These are phyloP conservation scores for Camellia japonica DNA, from an alignment of 148 eudicot species.

Conservation along the genomic window DNA sequence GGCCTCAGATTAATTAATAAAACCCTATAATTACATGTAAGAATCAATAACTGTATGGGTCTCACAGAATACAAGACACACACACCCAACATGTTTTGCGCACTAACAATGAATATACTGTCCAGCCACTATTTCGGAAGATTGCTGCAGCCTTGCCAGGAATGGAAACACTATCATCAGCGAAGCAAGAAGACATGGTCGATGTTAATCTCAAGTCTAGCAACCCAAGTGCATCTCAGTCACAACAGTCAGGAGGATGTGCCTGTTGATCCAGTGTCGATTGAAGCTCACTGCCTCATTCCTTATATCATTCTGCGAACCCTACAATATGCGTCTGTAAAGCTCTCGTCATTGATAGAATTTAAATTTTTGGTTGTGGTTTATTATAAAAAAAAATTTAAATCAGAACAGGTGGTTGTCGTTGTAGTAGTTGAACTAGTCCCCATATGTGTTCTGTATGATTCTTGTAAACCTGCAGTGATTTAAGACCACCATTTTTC, in stretches of 20 bases:
- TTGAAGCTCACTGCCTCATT: background rate
- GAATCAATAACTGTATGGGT: too few species aligned
- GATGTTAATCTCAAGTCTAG: slow-evolving; percentile 53
- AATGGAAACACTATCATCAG: slow-evolving; percentile 50
- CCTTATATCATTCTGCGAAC: slow-evolving; percentile 19
- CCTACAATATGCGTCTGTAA: slow-evolving; percentile 17
- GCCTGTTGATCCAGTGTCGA: slow-evolving; percentile 23
- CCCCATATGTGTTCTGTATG: background rate
- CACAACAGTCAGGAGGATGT: slow-evolving; percentile 51
- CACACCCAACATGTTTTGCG: too few species aligned
- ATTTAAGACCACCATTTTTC: too few species aligned
- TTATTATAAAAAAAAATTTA: background rate
- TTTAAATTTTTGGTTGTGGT: slow-evolving; percentile 10
- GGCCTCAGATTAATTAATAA: too few species aligned
- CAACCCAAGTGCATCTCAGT: slow-evolving; percentile 34
- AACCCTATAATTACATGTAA: too few species aligned
- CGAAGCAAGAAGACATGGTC: slow-evolving; percentile 56
- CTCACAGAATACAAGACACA: too few species aligned
- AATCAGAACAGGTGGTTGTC: slow-evolving; percentile 2
- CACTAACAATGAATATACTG: background rate
- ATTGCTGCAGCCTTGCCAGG: slow-evolving; percentile 56
- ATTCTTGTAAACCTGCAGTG: background rate
- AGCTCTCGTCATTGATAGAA: slow-evolving; percentile 3
- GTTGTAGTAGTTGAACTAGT: background rate
- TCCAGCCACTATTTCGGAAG: slow-evolving; percentile 45